Conservation (phyloP, 1,284 basidiomycete genomes). For the Irpex lacteus region DNA sequence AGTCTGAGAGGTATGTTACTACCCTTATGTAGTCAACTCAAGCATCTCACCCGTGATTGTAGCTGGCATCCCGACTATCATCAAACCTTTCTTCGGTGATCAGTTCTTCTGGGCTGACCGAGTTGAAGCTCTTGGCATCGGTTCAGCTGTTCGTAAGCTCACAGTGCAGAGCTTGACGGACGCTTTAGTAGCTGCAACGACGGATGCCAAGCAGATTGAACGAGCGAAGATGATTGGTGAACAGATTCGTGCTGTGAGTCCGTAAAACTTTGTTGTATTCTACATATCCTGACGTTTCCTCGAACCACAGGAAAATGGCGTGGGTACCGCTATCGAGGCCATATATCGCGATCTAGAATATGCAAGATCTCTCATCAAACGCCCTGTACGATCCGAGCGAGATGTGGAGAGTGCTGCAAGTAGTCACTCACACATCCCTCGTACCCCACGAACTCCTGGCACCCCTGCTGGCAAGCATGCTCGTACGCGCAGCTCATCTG, state of each 20-base stretch:
- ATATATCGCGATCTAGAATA: constrained; percentile 94
- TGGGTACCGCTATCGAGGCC: constrained; percentile 83
- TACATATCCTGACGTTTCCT: constrained; percentile 2
- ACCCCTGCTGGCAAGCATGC: constrained; percentile 30
- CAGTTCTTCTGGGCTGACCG: constrained; percentile 97
- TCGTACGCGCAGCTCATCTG: constrained; percentile 56
- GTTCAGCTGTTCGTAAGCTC: constrained; percentile 81
- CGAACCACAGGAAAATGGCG: constrained; percentile 76
- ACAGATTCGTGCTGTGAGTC: constrained; percentile 72
- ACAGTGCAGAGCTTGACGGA: constrained; percentile 76
- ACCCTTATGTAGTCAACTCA: not conserved
- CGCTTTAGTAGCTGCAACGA: constrained; percentile 81
- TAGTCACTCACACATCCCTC: constrained; percentile 40
- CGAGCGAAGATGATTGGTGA: constrained; percentile 83
- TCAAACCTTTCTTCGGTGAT: constrained; percentile 97
- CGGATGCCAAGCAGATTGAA: constrained; percentile 83
- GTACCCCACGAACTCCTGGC: constrained; percentile 18
- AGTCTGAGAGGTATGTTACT: constrained; percentile 74
- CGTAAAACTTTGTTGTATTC: not conserved
- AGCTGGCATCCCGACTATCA: constrained; percentile 94
- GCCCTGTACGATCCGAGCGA: constrained; percentile 32
- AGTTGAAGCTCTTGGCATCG: constrained; percentile 90
- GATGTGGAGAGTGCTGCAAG: constrained; percentile 39
- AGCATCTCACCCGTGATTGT: not conserved
- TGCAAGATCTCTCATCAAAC: constrained; percentile 78